Evolutionary conservation across 2,329 filamentous ascomycete species (phyloP), one percentile per base, ranked within the genome.

Genomic region (Ophiostoma ulmi): DNA sequence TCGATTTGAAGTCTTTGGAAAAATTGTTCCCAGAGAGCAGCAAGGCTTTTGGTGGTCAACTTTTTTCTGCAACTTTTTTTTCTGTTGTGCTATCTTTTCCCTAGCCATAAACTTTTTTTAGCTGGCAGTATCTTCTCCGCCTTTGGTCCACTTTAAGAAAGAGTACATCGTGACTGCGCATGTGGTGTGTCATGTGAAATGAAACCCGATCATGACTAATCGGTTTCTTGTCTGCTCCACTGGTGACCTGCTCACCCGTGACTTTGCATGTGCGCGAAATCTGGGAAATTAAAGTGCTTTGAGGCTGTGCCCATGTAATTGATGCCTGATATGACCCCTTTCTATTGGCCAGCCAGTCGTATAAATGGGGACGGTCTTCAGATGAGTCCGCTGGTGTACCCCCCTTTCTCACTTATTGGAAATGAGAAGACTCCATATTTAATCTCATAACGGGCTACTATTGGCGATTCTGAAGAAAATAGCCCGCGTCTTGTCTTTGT

Each of bases 111-210:
- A 26, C 55, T 31, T 26, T 58, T 73, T 72, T 72, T 69, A 70
- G 70, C 70, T 73, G 72, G 72, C 70, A 69, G 64, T 66, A 72
- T 72, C 39, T 39, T 69, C n/a, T 58, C 70, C 72, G 71, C 71
- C 71, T 72, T 72, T 72, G 39, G 39, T 38, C 26, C 17, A 31
- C 4, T 26, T 22, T 5, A 14, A 6, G 17, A n/a, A 11, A 1
- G 13, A 26, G 36, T 48, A 65, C 36, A 31, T 22, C 44, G n/a
- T 44, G 13, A 67, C 39, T 1, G 5, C 0, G 2, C 44, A 55
- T n/a, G 20, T 66, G 61, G 26, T 31, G 35, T 26, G 2, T 65
- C 44, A 22, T 22, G 63, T 55, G 58, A 31, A 31, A 3, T 31
- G 31, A 31, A 3, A 31, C 2, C 31, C 2, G 31, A 0, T 31